phyloP scores from a whole-genome alignment of 352 stramenopile genomes.

The Globisporangium spiculum region DNA sequence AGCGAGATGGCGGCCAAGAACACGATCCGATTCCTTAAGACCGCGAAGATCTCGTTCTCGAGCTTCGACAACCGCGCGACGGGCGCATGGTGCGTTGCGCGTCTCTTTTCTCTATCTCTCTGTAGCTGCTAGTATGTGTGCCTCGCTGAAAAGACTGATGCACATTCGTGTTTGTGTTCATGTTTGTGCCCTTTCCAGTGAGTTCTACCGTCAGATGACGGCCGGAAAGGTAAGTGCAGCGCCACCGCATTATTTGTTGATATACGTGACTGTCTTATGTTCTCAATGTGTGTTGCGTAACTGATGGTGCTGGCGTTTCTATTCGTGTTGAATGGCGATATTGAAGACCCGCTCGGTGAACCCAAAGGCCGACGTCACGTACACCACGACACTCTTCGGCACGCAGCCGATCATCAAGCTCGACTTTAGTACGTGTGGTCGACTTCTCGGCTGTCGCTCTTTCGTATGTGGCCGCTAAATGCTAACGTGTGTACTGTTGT shows the following conservation, averaged over 20 bases:
- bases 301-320: background rate
- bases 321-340: slow-evolving; percentile 2
- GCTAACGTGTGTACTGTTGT: slow-evolving; percentile 9
- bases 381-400: slow-evolving; percentile 55
- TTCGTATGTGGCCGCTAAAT: background rate
- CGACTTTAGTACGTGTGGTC: slow-evolving; percentile 69
- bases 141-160: slow-evolving; percentile 1
- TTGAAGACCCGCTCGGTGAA: slow-evolving; percentile 67
- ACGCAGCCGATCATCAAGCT: slow-evolving; percentile 66
- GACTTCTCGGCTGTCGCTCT: no score
- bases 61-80: slow-evolving; percentile 73
- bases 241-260: background rate
- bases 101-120: background rate
- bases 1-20: slow-evolving; percentile 72
- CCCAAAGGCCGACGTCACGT: slow-evolving; percentile 72
- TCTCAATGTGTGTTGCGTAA: background rate
- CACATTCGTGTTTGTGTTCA: background rate
- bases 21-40: slow-evolving; percentile 85
- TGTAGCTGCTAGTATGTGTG: background rate
- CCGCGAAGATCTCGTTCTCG: slow-evolving; percentile 81
- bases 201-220: slow-evolving; percentile 84
- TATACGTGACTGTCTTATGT: background rate
- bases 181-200: slow-evolving; percentile 31
- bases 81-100: slow-evolving; percentile 59
- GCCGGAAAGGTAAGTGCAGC: slow-evolving; percentile 57